Evolutionary conservation across 352 stramenopile species (phyloP).

Genomic region (Globisporangium acanthophoron): DNA sequence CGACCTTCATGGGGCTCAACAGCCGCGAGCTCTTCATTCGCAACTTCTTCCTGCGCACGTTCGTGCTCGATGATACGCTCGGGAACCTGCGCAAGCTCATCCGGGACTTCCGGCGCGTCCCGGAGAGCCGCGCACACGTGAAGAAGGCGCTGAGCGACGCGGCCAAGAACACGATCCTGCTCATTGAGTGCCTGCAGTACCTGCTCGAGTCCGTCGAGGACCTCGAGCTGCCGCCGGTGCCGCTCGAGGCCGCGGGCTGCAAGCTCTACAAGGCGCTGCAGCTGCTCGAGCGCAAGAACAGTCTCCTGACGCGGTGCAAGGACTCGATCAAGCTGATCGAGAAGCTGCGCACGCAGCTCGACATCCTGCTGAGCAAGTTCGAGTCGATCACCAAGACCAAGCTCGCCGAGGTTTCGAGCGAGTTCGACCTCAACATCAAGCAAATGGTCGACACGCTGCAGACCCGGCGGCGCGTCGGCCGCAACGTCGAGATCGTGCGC

Average conservation of each 20-base stretch:
- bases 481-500: conserved; percentile 86
- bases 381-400: conserved; percentile 86
- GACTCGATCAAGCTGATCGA: conserved; percentile 95
- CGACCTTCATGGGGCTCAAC: conserved; percentile 94
- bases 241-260: conserved; percentile 33
- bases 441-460: conserved; percentile 74
- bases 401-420: conserved; percentile 81
- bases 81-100: conserved; percentile 85
- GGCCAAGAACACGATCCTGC: conserved; percentile 92
- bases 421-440: conserved; percentile 88
- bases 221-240: conserved; percentile 53
- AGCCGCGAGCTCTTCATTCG: conserved; percentile 97
- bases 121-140: conserved; percentile 73
- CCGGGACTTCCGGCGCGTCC: conserved; percentile 77
- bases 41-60: conserved; percentile 96
- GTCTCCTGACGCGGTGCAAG: conserved; percentile 89
- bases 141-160: conserved; percentile 88
- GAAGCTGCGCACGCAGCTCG: conserved; percentile 87
- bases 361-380: conserved; percentile 91
- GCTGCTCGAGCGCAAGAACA: conserved; percentile 86
- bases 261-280: conserved; percentile 93
- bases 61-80: conserved; percentile 94
- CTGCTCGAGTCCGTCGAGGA: conserved; percentile 94
- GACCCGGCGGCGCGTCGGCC: conserved; percentile 45
- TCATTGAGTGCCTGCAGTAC: conserved; percentile 97